Base-by-base conservation (phyloP, 306 rosid species). In the Pyrus bretschneideri region DNA sequence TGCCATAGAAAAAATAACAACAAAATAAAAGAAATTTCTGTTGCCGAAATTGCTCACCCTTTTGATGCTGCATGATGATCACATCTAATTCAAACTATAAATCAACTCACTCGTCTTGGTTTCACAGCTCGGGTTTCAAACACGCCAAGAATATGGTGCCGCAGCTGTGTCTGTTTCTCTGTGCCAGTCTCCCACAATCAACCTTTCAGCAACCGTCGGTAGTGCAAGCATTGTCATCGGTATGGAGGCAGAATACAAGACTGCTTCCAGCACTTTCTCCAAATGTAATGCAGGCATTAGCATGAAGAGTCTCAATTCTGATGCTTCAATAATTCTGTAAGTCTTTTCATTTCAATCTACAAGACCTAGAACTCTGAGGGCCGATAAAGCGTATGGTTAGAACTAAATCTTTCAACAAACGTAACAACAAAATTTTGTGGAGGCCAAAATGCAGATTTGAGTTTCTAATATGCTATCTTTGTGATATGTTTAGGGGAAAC, bases 211-310 rank as follows among this genome's bases (percentile, higher is more conserved):
- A 25, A 42, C 77, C 55, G 68, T 72, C 27, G 77, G 82, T 38
- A 38, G 68, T 49, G 62, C 82, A 40, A 79, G 73, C 72, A 54
- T 79, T 79, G 69, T 72, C 9, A 22, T 79, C 27, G 82, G 82
- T 12, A 67, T 74, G 19, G 72, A 79, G 74, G 77, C 64, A 9
- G 35, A 61, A 44, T 79, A 51, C 77, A 33, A n/a, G 5, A 72
- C 66, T 14, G n/a, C n/a, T 79, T 71, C 63, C 17, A n/a, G 73
- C 19, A n/a, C 25, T 14, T 54, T 79, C 19, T 12, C 75, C 46
- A 79, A 71, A 55, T 71, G 45, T 49, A 79, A 31, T 64, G 73
- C 77, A 22, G 82, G 82, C 31, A 61, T 79, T 49, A 18, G 60
- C 77, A 62, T 79, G 77, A 79, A 42, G 22, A 54, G 74, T 54